A percentile compares a stretch with the other conserved stretches of the same genome.
Evolutionary conservation across 352 stramenopile species (phyloP).

Genomic region (Globisporangium emineosum): DNA sequence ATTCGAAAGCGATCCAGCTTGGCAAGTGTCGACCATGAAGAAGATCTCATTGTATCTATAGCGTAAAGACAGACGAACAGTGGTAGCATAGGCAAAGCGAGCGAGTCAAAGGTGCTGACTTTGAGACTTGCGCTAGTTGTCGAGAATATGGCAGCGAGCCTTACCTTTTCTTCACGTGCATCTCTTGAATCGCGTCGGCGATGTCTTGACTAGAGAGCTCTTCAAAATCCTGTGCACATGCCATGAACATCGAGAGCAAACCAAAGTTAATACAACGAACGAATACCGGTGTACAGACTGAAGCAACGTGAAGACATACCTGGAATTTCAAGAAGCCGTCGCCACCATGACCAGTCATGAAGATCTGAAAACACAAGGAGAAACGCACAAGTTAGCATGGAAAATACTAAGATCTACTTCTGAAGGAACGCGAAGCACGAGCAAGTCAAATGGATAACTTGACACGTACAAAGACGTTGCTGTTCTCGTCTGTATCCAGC

Average conservation of each 20-base stretch:
- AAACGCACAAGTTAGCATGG: background rate
- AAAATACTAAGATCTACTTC: slow-evolving; percentile 4
- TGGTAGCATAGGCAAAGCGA: too few species aligned
- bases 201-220: slow-evolving; percentile 96
- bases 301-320: slow-evolving; percentile 73
- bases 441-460: slow-evolving; percentile 7
- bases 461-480: slow-evolving; percentile 89
- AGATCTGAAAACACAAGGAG: slow-evolving; percentile 42
- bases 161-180: slow-evolving; percentile 90
- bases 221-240: slow-evolving; percentile 81
- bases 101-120: too few species aligned
- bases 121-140: background rate
- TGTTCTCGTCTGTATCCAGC: slow-evolving; percentile 86
- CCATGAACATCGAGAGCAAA: background rate
- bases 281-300: slow-evolving; percentile 10
- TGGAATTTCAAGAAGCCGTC: slow-evolving; percentile 99
- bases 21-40: slow-evolving; percentile 98
- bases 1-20: slow-evolving; percentile 92
- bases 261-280: background rate
- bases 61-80: background rate
- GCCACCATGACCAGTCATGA: slow-evolving; percentile 94
- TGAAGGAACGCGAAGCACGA: background rate
- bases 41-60: slow-evolving; percentile 93
- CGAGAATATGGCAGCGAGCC: slow-evolving; percentile 1
- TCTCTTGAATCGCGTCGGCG: slow-evolving; percentile 90